These are phyloP conservation scores for Colletotrichum theobromicola DNA, from an alignment of 2,329 filamentous ascomycete genomes.

Conservation along the genomic window DNA sequence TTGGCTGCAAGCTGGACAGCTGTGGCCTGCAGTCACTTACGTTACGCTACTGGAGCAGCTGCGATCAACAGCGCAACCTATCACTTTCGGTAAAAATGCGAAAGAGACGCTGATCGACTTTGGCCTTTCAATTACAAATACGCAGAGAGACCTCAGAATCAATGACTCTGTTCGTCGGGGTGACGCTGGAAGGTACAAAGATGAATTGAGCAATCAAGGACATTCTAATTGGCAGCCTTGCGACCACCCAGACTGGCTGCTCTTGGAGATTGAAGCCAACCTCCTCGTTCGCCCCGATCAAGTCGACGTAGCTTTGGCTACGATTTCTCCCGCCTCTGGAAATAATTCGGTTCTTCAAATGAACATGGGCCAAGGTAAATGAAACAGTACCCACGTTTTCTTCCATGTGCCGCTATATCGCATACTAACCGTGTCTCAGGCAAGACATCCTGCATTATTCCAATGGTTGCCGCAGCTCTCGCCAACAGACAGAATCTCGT, in stretches of 20 bases:
- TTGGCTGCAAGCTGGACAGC: slow-evolving; percentile 46
- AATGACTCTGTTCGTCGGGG: slow-evolving; percentile 30
- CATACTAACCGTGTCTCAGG: slow-evolving; percentile 38
- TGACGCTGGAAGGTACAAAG: slow-evolving; percentile 32
- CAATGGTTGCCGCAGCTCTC: slow-evolving; percentile 52
- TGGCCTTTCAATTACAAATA: slow-evolving; percentile 45
- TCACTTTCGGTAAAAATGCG: slow-evolving; percentile 36
- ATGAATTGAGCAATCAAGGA: slow-evolving; percentile 52
- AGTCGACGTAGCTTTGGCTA: slow-evolving; percentile 65
- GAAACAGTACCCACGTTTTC: slow-evolving; percentile 7
- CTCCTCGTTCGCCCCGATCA: slow-evolving; percentile 67
- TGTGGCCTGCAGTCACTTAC: slow-evolving; percentile 52
- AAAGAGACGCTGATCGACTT: slow-evolving; percentile 46
- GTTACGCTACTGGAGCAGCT: slow-evolving; percentile 53
- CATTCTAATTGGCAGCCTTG: slow-evolving; percentile 64
- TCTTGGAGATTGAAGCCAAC: slow-evolving; percentile 70
- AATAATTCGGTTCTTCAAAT: slow-evolving; percentile 68
- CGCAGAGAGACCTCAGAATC: slow-evolving; percentile 52
- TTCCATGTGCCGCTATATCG: neutral
- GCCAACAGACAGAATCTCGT: slow-evolving; percentile 52
- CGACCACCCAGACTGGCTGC: slow-evolving; percentile 64
- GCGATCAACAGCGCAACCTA: slow-evolving; percentile 31
- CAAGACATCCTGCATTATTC: slow-evolving; percentile 63
- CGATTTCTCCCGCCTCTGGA: slow-evolving; percentile 56
- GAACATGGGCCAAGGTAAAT: slow-evolving; percentile 68